Evolutionary conservation across 1,139 yeast genomes (phyloP).

Genomic region (Zhuliangozyma parablackwelliae): DNA sequence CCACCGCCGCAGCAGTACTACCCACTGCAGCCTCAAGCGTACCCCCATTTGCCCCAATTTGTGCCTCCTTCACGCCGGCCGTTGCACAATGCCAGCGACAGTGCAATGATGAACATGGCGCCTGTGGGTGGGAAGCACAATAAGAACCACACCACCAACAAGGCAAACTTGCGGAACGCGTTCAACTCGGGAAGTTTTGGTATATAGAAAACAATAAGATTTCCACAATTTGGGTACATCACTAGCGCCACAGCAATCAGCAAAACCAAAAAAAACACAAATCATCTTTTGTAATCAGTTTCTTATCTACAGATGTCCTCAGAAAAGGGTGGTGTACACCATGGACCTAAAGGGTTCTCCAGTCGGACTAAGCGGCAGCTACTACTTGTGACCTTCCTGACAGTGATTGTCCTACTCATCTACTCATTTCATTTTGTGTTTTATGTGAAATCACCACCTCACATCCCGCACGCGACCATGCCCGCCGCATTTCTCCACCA

Average conservation of each 20-base stretch:
- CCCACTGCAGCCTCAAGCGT: not conserved
- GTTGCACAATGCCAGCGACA: not conserved
- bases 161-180: constrained; percentile 41
- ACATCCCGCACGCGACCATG: no score
- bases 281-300: no score
- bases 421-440: no score
- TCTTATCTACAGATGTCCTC: no score
- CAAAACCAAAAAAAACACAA: no score
- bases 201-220: constrained; percentile 18
- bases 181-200: constrained; percentile 41
- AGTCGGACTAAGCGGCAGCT: no score
- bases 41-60: not conserved
- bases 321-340: no score
- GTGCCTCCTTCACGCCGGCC: not conserved
- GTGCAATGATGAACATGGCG: constrained; percentile 33
- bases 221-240: not conserved
- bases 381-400: no score
- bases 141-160: constrained; percentile 32
- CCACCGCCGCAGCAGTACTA: constrained; percentile 1
- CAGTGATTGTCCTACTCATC: no score
- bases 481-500: not conserved
- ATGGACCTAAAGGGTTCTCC: no score
- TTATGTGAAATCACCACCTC: no score
- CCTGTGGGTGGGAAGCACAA: constrained; percentile 32
- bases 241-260: no score